Percentiles rank a stretch among this genome's conserved stretches.
These are phyloP conservation scores for Colletotrichum melonis DNA, from an alignment of 2,329 filamentous ascomycete species.

Conservation along the genomic window DNA sequence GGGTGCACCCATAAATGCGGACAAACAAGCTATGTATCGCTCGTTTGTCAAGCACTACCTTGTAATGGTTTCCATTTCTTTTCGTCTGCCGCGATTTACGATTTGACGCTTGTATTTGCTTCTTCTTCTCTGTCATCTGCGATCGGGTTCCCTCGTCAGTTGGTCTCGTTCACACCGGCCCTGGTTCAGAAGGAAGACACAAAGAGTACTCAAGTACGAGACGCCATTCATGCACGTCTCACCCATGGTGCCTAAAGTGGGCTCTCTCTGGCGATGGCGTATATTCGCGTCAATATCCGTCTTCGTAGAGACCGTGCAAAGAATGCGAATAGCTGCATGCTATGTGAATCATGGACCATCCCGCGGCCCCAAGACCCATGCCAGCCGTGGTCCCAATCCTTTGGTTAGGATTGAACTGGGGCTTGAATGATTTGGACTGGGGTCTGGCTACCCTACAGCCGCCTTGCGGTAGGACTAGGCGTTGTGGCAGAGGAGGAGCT, in stretches of 20 bases:
- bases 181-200: background rate
- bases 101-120: background rate
- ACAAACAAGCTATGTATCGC: background rate
- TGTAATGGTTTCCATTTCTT: background rate
- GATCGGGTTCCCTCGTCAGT: background rate
- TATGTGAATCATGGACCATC: background rate
- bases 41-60: background rate
- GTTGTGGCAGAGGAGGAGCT: background rate
- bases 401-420: conserved; percentile 5
- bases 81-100: background rate
- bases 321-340: background rate
- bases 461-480: background rate
- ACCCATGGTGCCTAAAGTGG: background rate
- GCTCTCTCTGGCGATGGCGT: background rate
- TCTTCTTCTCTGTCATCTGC: background rate
- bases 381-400: background rate
- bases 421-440: background rate
- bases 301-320: background rate
- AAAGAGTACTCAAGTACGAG: background rate
- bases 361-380: conserved; percentile 1
- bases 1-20: background rate
- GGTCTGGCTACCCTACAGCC: background rate
- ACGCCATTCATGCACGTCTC: background rate
- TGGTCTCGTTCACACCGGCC: background rate
- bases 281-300: background rate